Evolutionary conservation across 108 stramenopile species (phyloP).

Genomic region (Stephanodiscus minutulus): DNA sequence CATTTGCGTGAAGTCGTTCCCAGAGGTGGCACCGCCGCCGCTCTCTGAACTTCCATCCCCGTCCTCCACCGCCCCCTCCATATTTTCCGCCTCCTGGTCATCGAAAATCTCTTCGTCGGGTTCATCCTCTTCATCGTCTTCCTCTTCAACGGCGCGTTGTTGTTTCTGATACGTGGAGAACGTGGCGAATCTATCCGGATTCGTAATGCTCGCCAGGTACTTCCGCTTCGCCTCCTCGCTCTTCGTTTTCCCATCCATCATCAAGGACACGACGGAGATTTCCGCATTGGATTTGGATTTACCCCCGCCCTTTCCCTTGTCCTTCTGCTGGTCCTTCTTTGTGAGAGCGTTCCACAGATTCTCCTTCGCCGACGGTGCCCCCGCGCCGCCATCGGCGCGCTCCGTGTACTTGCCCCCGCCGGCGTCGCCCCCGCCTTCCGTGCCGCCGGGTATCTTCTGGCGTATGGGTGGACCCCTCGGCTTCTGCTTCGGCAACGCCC

Average conservation of each 20-base stretch:
- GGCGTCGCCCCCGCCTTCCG: constrained; percentile 18
- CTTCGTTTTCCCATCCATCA: constrained; percentile 42
- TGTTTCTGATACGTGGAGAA: constrained; percentile 36
- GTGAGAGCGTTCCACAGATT: constrained; percentile 51
- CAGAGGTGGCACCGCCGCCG: background rate
- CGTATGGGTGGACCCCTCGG: constrained; percentile 45
- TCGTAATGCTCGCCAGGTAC: constrained; percentile 60
- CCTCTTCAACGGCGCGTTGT: background rate
- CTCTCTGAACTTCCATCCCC: constrained; percentile 1
- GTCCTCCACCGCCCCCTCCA: background rate
- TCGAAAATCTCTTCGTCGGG: constrained; percentile 1
- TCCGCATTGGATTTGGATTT: constrained; percentile 2
- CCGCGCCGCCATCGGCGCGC: background rate
- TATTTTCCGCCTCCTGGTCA: background rate
- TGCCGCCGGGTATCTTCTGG: constrained; percentile 40
- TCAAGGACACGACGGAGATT: constrained; percentile 25
- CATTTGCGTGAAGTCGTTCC: constrained; percentile 31
- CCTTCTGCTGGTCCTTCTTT: constrained; percentile 18
- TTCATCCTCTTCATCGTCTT: constrained; percentile 20
- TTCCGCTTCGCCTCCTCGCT: constrained; percentile 53
- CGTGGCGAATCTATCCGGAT: constrained; percentile 57
- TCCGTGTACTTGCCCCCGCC: background rate
- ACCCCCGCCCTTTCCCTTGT: background rate
- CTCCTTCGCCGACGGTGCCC: constrained; percentile 39
- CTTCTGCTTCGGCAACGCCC: constrained; percentile 33